Base-by-base conservation (phyloP, 495 filamentous ascomycete species). In the Tricharina praecox region DNA sequence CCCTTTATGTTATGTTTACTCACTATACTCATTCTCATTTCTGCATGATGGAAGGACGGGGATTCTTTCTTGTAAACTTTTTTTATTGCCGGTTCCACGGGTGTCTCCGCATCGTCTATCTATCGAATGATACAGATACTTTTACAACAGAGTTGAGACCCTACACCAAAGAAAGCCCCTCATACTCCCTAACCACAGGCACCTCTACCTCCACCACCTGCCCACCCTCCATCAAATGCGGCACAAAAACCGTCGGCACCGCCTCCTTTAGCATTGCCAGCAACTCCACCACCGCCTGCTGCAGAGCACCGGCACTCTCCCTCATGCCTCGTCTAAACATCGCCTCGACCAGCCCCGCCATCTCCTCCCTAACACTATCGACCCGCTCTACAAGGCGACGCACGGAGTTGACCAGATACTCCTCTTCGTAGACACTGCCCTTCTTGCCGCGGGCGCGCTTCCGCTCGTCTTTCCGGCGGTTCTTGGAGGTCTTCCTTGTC, bases 381-480 rank as follows among this genome's bases (percentile, higher is more conserved):
- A 93, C 74, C 16, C 87, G 70, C 58, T 93, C 85, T 19, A 93
- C 74, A 32, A 96, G 68, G 28, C 90, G 67, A n/a, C 79, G 70
- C 26, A 94, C 76, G 52, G 78, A 84, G 56, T 82, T 88, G 36
- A 93, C 77, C 9, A 97, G 70, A 61, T 97, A 96, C 64, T 95
- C 90, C 62, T 96, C 90, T 58, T 97, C 90, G 60, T 96, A 97
- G 3, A 97, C 80, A 34, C 79, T 93, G 13, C 90, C 90, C 69
- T 95, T 94, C 62, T 93, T 84, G 11, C 90, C 90, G 21, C 83
- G 71, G 0, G 90, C 90, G 4, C 85, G 73, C 74, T 97, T 97
- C 56, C 93, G 78, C 69, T 97, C 90, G 62, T 96, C 90, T 13
- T 82, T 68, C 13, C 77, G 69, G 13, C 85, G 73, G 50, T 87